These are phyloP conservation scores for Phytophthora nicotianae DNA, from an alignment of 352 stramenopile species.

Conservation along the genomic window DNA sequence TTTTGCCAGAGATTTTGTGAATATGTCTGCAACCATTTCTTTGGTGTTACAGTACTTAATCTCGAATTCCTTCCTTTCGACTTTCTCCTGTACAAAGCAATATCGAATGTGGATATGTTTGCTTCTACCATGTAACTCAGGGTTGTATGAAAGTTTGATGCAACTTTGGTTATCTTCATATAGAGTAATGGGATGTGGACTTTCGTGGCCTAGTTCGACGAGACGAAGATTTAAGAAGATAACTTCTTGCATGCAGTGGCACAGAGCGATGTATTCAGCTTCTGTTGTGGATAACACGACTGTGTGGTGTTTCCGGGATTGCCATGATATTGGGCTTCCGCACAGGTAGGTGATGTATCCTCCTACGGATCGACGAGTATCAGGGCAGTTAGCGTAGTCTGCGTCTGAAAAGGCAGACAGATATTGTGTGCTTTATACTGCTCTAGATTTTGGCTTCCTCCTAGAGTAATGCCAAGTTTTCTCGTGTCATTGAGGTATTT, in stretches of 20 bases:
- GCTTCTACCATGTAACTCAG: background rate
- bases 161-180: background rate
- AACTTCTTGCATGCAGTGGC: slow-evolving; percentile 22
- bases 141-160: background rate
- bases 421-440: background rate
- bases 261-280: slow-evolving; percentile 29
- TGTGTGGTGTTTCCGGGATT: slow-evolving; percentile 9
- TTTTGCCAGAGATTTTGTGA: background rate
- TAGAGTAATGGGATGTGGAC: background rate
- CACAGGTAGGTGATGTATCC: background rate
- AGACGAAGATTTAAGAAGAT: background rate
- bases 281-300: too few relatives aligned
- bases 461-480: too few relatives aligned
- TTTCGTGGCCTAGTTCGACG: background rate
- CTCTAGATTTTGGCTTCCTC: background rate
- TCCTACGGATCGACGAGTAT: slow-evolving; percentile 9
- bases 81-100: background rate
- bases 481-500: slow-evolving; percentile 15
- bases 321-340: background rate
- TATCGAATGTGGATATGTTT: background rate
- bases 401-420: too few relatives aligned
- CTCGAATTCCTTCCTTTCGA: background rate
- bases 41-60: background rate
- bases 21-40: background rate
- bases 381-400: too few relatives aligned